Percentiles rank a stretch among this genome's conserved stretches.
Evolutionary conservation across 345 rosid genomes (phyloP).

Genomic region (Eucalyptus tenuipes): DNA sequence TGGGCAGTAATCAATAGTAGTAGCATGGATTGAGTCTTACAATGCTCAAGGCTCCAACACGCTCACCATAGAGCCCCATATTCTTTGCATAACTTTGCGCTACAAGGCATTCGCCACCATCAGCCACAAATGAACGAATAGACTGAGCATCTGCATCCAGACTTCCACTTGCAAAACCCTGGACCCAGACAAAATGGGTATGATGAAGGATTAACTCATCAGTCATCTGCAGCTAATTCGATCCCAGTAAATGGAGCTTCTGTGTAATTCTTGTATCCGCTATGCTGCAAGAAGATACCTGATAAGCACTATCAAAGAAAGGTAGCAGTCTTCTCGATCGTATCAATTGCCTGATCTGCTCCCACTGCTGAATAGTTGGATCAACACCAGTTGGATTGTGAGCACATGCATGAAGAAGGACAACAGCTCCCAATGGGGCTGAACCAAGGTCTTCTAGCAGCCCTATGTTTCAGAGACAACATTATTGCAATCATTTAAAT

Average conservation of each 20-base stretch:
- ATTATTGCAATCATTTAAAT: neutral
- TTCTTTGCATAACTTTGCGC: slow-evolving; percentile 94
- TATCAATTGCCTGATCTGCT: slow-evolving; percentile 63
- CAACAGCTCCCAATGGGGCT: slow-evolving; percentile 77
- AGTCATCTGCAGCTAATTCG: neutral
- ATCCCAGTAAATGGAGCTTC: neutral
- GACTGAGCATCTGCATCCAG: slow-evolving; percentile 75
- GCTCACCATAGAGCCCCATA: slow-evolving; percentile 92
- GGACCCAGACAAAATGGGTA: neutral
- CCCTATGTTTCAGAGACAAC: slow-evolving; percentile 30
- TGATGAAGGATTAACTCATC: neutral
- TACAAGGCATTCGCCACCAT: slow-evolving; percentile 77
- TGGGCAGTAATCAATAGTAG: neutral
- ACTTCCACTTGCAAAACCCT: slow-evolving; percentile 95
- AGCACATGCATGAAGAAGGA: slow-evolving; percentile 97
- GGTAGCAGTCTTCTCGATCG: slow-evolving; percentile 74
- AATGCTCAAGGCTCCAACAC: slow-evolving; percentile 95
- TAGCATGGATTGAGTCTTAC: slow-evolving; percentile 32
- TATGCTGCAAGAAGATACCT: slow-evolving; percentile 20
- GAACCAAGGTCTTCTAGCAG: slow-evolving; percentile 75
- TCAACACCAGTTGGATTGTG: slow-evolving; percentile 98
- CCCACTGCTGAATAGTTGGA: slow-evolving; percentile 89
- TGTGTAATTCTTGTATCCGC: neutral
- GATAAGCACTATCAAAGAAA: slow-evolving; percentile 96
- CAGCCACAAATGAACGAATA: slow-evolving; percentile 74